Conservation (phyloP, 2,329 filamentous ascomycete species). For the Fusarium succisae region DNA sequence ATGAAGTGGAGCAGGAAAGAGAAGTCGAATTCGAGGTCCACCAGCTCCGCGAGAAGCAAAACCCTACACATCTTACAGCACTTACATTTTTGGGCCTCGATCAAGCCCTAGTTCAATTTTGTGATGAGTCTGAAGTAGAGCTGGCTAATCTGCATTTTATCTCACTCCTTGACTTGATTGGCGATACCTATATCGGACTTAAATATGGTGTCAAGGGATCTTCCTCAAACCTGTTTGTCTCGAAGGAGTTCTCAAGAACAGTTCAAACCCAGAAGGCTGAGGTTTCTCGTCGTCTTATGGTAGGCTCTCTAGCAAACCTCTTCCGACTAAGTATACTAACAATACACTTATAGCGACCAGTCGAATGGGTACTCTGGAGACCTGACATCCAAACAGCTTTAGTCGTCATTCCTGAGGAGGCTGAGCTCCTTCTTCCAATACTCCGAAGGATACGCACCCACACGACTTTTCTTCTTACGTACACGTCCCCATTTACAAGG, state of each 20-base stretch:
- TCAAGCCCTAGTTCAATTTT: background rate
- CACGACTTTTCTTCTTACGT: background rate
- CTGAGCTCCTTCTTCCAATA: background rate
- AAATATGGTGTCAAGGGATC: background rate
- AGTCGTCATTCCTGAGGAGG: background rate
- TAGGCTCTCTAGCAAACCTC: background rate
- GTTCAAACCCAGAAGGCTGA: background rate
- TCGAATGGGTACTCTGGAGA: slow-evolving; percentile 3
- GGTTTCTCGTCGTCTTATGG: background rate
- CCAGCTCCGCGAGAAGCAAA: slow-evolving; percentile 63
- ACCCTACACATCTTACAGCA: slow-evolving; percentile 51
- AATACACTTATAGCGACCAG: background rate
- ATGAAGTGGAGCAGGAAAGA: slow-evolving; percentile 69
- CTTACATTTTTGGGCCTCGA: slow-evolving; percentile 58
- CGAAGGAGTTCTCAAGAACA: background rate
- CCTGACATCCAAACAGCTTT: background rate
- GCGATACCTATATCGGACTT: background rate
- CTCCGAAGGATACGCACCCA: background rate
- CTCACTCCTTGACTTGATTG: background rate
- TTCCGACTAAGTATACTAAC: background rate
- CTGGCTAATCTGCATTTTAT: background rate
- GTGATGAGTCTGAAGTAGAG: background rate
- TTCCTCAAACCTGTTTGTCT: background rate
- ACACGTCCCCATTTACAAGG: background rate
- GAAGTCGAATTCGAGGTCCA: slow-evolving; percentile 69